Evolutionary conservation across 257 asterid genomes (phyloP).

Genomic region (Schizonepeta tenuifolia): DNA sequence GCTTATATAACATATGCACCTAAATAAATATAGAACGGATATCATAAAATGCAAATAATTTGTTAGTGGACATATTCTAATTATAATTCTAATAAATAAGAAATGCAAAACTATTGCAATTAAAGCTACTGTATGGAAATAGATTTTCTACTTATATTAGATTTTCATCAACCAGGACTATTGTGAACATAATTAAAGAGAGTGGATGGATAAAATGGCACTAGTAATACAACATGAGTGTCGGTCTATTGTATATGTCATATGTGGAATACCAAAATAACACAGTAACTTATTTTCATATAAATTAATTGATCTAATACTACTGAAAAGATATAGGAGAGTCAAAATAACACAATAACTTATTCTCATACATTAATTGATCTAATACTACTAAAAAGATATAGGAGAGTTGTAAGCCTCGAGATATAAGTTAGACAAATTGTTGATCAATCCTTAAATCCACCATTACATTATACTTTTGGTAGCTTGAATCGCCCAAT

Average conservation of each 20-base stretch:
- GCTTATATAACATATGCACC: constrained; percentile 2
- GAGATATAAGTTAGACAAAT: background rate
- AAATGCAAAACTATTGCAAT: constrained; percentile 1
- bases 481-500: constrained; percentile 98
- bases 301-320: background rate
- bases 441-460: constrained; percentile 27
- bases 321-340: background rate
- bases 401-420: background rate
- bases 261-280: constrained; percentile 10
- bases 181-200: background rate
- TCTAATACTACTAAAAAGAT: background rate
- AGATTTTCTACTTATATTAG: constrained; percentile 9
- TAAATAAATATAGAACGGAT: constrained; percentile 4
- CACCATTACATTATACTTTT: constrained; percentile 81
- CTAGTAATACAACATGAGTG: background rate
- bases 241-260: constrained; percentile 7
- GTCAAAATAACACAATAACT: constrained; percentile 16
- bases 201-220: background rate
- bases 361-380: background rate
- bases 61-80: background rate
- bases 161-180: constrained; percentile 1
- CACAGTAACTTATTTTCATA: constrained; percentile 10
- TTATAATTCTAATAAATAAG: background rate
- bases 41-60: background rate
- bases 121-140: background rate